Base-by-base conservation (phyloP, 106 monocot species). In the Allium sativum region DNA sequence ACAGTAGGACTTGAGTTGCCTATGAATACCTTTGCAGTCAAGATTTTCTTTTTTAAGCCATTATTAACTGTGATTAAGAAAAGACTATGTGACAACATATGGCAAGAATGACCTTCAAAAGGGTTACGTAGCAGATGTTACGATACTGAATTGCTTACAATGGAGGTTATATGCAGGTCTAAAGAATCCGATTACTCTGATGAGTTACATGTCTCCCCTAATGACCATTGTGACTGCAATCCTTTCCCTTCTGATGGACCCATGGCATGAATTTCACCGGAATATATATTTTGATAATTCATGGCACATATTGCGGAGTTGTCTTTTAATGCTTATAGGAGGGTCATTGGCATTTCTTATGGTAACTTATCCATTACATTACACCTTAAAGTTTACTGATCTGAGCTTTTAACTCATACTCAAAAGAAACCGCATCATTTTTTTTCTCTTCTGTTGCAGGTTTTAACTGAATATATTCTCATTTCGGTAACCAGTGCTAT, bases 401-500 rank as follows among this genome's bases (percentile, higher is more conserved):
- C 31, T 66, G 42, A 40, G 40, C 16, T 42, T 53, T 52, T 19
- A 21, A 22, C 15, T 50, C 21, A 8, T 52, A 17, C 42, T 40
- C 40, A 65, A 31, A 62, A 52, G 51, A 45, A 52, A 31, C 41
- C 60, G 21, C 20, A n/a, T 65, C 65, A 61, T 52, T 71, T 42
- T 58, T 55, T 62, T 40, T n/a, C n/a, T 31, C 31, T 31, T 31
- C 52, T 55, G 45, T 68, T 78, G 70, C 88, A 94, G 89, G 93
- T 89, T 55, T 89, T 94, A 72, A 94, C 76, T 47, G 93, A 94
- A 70, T 94, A 94, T 77, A 78, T 94, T 70, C 82, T 94, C 55
- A 76, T 94, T 73, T 94, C 93, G 74, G 86, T 73, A 69, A 94
- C 93, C 14, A 94, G 93, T 83, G 89, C 93, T 9, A 80, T 94